Evolutionary conservation across 2,329 filamentous ascomycete species (phyloP).

Genomic region (Dichotomopilus funicola): DNA sequence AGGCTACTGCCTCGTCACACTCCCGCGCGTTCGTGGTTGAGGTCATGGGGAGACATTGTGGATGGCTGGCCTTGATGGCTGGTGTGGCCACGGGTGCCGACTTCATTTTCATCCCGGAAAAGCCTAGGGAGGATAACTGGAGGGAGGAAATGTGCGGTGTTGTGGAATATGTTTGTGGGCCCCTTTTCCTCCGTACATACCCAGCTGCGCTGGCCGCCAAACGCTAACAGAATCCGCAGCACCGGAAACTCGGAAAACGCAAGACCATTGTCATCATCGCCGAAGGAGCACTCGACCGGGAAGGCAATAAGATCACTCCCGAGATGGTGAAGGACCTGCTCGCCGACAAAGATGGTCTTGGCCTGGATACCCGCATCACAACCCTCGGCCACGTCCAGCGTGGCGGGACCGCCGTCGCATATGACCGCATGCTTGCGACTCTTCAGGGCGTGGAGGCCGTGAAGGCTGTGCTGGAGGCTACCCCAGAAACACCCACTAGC

Average conservation of each 20-base stretch:
- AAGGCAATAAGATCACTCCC: conserved; percentile 78
- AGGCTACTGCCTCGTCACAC: conserved; percentile 89
- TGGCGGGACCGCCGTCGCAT: conserved; percentile 85
- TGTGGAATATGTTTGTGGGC: conserved; percentile 54
- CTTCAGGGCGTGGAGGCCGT: conserved; percentile 93
- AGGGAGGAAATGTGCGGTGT: conserved; percentile 78
- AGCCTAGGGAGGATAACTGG: conserved; percentile 83
- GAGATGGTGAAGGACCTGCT: conserved; percentile 80
- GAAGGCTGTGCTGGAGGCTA: conserved; percentile 82
- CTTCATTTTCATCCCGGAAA: conserved; percentile 95
- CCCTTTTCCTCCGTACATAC: background rate
- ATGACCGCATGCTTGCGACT: conserved; percentile 88
- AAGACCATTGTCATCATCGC: conserved; percentile 98
- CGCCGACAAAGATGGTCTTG: conserved; percentile 67
- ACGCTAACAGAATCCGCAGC: conserved; percentile 44
- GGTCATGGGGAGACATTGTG: conserved; percentile 97
- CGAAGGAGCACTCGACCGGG: conserved; percentile 81
- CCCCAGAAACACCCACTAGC: conserved; percentile 80
- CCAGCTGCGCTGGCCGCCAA: background rate
- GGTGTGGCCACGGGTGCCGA: conserved; percentile 93
- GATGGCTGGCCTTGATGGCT: conserved; percentile 94
- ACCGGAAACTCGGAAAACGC: conserved; percentile 82
- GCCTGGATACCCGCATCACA: conserved; percentile 86
- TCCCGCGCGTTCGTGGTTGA: conserved; percentile 96
- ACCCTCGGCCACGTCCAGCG: conserved; percentile 96